These are phyloP conservation scores for Glycine soja DNA, from an alignment of 306 rosid species.

Conservation along the genomic window DNA sequence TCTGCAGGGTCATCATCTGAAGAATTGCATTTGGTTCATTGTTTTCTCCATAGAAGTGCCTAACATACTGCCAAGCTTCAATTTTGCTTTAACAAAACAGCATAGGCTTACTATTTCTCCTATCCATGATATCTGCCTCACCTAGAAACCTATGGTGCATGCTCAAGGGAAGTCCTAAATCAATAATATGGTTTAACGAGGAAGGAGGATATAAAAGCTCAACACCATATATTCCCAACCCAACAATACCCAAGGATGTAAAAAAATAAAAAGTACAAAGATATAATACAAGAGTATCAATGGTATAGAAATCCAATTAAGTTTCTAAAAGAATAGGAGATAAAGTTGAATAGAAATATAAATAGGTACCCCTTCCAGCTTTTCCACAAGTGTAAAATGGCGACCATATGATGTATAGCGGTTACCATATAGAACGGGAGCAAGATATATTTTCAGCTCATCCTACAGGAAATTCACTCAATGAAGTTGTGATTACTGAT, in stretches of 20 bases:
- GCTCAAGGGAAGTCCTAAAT: not conserved
- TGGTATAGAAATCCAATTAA: not conserved
- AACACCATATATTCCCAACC: not conserved
- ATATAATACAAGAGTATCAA: conserved; percentile 2
- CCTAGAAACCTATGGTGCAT: not conserved
- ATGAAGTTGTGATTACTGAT: conserved; percentile 19
- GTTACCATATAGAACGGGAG: conserved; percentile 4
- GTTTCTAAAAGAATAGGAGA: conserved; percentile 15
- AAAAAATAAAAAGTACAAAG: not conserved
- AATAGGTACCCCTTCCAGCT: conserved; percentile 40
- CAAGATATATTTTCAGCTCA: conserved; percentile 19
- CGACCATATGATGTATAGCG: conserved; percentile 10
- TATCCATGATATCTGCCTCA: not conserved
- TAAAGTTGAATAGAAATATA: conserved; percentile 28
- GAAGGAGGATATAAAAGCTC: conserved; percentile 3
- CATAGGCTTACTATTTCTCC: not conserved
- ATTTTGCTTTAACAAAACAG: not conserved
- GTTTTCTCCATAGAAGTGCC: conserved; percentile 63
- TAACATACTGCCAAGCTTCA: conserved; percentile 56
- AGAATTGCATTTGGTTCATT: conserved; percentile 62
- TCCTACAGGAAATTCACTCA: conserved; percentile 32
- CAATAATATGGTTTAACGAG: not conserved
- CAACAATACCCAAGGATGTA: not conserved
- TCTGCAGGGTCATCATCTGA: conserved; percentile 55
- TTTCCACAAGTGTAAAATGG: conserved; percentile 5